These are phyloP conservation scores for Phascolomyces articulosus DNA, from an alignment of 371 early-diverging fungal genomes.

Conservation along the genomic window DNA sequence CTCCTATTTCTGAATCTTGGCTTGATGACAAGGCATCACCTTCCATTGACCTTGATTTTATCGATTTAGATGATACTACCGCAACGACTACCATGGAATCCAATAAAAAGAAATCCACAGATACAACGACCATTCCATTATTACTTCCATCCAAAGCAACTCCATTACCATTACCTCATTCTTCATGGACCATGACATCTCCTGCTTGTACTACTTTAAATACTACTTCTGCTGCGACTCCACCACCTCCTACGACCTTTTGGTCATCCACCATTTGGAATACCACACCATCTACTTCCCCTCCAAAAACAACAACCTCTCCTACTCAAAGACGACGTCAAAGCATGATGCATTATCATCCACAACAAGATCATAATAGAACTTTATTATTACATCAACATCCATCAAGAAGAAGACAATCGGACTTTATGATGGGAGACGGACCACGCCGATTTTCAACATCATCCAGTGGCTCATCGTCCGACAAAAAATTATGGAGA, in stretches of 20 bases:
- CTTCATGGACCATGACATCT: not conserved
- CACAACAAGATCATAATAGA: not conserved
- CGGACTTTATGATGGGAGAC: constrained; percentile 2
- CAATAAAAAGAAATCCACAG: not conserved
- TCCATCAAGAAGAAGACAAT: not conserved
- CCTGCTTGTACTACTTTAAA: no score
- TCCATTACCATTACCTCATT: not conserved
- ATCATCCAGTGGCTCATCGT: not conserved
- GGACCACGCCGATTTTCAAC: not conserved
- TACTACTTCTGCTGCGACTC: no score
- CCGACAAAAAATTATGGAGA: constrained; percentile 4
- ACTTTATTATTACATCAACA: not conserved
- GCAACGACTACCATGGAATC: not conserved
- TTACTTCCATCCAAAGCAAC: constrained; percentile 1
- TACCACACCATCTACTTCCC: not conserved
- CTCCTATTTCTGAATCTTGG: not conserved
- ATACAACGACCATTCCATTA: not conserved
- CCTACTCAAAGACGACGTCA: no score
- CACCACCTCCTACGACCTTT: not conserved
- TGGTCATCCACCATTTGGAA: not conserved
- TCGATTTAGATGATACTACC: not conserved
- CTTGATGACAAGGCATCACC: not conserved
- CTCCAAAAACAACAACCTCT: no score
- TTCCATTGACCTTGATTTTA: not conserved
- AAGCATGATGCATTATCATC: not conserved